Evolutionary conservation across 371 early-diverging fungal species (phyloP).

Genomic region (Mortierella sp.): DNA sequence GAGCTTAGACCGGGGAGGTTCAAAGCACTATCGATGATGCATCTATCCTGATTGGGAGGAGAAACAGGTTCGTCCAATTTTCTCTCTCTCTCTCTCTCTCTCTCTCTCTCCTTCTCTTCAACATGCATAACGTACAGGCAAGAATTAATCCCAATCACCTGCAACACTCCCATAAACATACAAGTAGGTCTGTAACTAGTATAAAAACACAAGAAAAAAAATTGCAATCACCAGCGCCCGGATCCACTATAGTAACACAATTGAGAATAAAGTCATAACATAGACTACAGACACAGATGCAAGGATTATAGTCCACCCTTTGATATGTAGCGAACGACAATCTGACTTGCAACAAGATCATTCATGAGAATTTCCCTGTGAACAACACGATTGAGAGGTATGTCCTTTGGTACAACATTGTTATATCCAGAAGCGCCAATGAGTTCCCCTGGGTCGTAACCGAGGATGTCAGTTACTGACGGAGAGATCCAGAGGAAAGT

Average conservation of each 20-base stretch:
- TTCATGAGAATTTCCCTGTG: constrained; percentile 61
- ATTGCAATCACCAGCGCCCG: constrained; percentile 18
- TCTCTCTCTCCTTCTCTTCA: neutral
- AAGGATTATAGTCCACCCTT: constrained; percentile 22
- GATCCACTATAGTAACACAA: constrained; percentile 21
- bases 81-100: neutral
- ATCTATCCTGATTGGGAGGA: too few relatives aligned
- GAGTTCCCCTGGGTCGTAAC: constrained; percentile 64
- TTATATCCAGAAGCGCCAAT: constrained; percentile 59
- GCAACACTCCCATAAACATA: too few relatives aligned
- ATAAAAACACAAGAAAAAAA: neutral
- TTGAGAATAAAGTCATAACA: constrained; percentile 31
- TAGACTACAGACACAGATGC: constrained; percentile 20
- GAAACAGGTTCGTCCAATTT: neutral
- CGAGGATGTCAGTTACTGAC: constrained; percentile 61
- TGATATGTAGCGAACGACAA: constrained; percentile 21
- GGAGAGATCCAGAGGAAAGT: constrained; percentile 62
- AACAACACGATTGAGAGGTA: constrained; percentile 34
- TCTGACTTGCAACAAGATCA: constrained; percentile 57
- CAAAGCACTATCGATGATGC: too few relatives aligned
- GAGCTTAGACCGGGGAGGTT: too few relatives aligned
- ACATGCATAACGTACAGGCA: neutral
- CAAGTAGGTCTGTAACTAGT: too few relatives aligned
- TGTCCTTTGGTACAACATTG: constrained; percentile 59
- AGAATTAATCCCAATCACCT: neutral